Evolutionary conservation across 305 asterid species (phyloP).

Genomic region (Fraxinus latifolia): DNA sequence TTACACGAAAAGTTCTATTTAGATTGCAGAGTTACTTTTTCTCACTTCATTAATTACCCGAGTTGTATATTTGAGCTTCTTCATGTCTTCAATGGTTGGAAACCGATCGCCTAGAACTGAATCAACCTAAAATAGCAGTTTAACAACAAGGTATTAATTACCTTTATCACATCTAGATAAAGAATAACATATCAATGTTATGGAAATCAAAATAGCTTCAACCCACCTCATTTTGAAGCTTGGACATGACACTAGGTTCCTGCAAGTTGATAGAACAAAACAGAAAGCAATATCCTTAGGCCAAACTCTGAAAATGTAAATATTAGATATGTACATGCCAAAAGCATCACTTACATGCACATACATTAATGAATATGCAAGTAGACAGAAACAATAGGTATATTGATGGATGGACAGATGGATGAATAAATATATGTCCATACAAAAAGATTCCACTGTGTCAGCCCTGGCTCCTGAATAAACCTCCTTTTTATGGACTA

Average conservation of each 20-base stretch:
- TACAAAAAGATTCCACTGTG: background rate
- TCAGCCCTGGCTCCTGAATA: background rate
- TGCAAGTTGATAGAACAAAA: slow-evolving; percentile 32
- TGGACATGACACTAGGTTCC: slow-evolving; percentile 88
- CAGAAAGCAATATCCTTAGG: background rate
- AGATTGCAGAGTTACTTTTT: slow-evolving; percentile 14
- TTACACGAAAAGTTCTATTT: slow-evolving; percentile 7
- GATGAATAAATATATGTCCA: background rate
- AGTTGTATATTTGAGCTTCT: slow-evolving; percentile 88
- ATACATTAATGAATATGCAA: background rate
- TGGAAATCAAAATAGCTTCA: background rate
- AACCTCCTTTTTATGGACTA: background rate
- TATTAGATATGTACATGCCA: background rate
- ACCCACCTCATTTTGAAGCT: slow-evolving; percentile 90
- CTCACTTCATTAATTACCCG: slow-evolving; percentile 94
- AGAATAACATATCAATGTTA: background rate
- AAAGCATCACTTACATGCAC: background rate
- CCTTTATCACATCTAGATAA: slow-evolving; percentile 21
- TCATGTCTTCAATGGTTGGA: slow-evolving; percentile 91
- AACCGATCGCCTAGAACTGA: slow-evolving; percentile 85
- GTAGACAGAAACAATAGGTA: background rate
- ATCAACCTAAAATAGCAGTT: slow-evolving; percentile 60
- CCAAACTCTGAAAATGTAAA: background rate
- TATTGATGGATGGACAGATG: background rate
- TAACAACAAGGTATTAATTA: slow-evolving; percentile 22